Evolutionary conservation across 106 monocot species (phyloP).

Genomic region (Allium fistulosum): DNA sequence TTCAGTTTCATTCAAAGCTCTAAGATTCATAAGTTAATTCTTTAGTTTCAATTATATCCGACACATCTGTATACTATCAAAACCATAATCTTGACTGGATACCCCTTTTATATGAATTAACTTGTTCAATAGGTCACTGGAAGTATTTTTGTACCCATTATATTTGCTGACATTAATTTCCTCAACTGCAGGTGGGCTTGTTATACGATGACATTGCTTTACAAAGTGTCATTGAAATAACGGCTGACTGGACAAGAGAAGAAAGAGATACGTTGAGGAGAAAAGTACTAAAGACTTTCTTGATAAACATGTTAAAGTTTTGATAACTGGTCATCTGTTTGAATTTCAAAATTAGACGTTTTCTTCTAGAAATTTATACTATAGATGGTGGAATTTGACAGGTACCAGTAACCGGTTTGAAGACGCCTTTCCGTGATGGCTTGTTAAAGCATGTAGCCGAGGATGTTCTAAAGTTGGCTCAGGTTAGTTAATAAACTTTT

Average conservation of each 20-base stretch:
- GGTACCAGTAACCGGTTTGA: slow-evolving; percentile 89
- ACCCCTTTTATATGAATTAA: no score
- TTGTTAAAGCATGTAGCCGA: slow-evolving; percentile 77
- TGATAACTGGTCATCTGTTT: no score
- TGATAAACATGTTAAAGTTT: no score
- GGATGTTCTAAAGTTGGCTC: slow-evolving; percentile 71
- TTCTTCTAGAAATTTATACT: not conserved
- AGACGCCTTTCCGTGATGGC: slow-evolving; percentile 91
- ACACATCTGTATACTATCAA: not conserved
- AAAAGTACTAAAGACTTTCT: slow-evolving; percentile 40
- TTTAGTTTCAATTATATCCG: no score
- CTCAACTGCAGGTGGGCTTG: slow-evolving; percentile 62
- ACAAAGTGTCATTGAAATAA: slow-evolving; percentile 80
- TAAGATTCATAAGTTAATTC: no score
- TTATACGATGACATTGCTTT: slow-evolving; percentile 90
- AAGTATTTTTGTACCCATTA: no score
- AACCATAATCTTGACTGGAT: no score
- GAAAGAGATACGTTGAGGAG: slow-evolving; percentile 84
- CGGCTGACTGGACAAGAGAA: slow-evolving; percentile 89
- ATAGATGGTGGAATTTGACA: slow-evolving; percentile 13
- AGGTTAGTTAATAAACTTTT: slow-evolving; percentile 73
- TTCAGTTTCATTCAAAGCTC: not conserved
- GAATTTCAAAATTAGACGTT: no score
- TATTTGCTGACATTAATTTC: slow-evolving; percentile 1
- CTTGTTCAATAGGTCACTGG: no score